phyloP scores from a whole-genome alignment of 1,284 basidiomycete species.

The Puccinia coronata region DNA sequence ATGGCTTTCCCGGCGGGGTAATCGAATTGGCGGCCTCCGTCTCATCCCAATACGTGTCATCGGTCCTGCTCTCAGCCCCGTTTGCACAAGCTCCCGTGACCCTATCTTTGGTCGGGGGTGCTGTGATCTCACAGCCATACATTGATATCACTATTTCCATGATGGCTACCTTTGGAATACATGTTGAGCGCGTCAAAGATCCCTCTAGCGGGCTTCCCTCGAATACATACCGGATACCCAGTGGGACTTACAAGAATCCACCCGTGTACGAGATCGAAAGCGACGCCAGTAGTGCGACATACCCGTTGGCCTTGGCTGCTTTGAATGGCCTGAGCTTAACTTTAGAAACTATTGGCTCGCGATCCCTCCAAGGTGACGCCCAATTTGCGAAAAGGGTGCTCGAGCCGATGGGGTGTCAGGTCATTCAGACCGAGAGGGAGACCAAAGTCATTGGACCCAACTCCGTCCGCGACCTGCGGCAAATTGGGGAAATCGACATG shows the following conservation, averaged over 20 bases:
- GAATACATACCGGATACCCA: slow-evolving; percentile 86
- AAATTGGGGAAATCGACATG: slow-evolving; percentile 90
- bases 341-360: slow-evolving; percentile 84
- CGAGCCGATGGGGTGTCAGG: slow-evolving; percentile 89
- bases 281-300: slow-evolving; percentile 93
- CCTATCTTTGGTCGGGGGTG: slow-evolving; percentile 85
- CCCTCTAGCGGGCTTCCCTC: slow-evolving; percentile 67
- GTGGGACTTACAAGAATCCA: slow-evolving; percentile 76
- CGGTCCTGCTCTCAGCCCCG: slow-evolving; percentile 91
- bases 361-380: slow-evolving; percentile 92
- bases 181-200: slow-evolving; percentile 73
- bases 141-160: slow-evolving; percentile 99
- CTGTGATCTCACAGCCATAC: slow-evolving; percentile 97
- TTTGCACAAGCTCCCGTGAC: slow-evolving; percentile 80
- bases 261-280: slow-evolving; percentile 84
- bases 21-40: slow-evolving; percentile 91
- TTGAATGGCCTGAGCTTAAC: slow-evolving; percentile 94
- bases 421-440: slow-evolving; percentile 80
- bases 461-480: slow-evolving; percentile 74
- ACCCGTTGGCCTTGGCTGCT: slow-evolving; percentile 93
- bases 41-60: slow-evolving; percentile 97
- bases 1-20: slow-evolving; percentile 75
- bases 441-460: slow-evolving; percentile 88
- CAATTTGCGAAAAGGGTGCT: slow-evolving; percentile 90
- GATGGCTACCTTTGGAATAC: slow-evolving; percentile 92